Evolutionary conservation across 176 grass and related monocot species (phyloP).

Genomic region (Carex littledalei): DNA sequence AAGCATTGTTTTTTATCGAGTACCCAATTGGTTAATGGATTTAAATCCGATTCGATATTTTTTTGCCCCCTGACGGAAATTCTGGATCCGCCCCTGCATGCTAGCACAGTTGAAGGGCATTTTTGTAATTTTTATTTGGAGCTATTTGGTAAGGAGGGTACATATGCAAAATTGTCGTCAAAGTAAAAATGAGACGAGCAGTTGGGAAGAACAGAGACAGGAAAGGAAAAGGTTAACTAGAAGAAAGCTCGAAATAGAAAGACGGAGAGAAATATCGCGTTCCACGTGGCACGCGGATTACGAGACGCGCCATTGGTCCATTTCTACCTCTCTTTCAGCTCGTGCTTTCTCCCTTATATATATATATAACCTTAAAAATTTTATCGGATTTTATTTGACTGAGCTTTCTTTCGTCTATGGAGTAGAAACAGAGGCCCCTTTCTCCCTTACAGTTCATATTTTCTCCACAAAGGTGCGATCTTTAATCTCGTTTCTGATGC

Average conservation of each 20-base stretch:
- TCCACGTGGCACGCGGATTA: constrained; percentile 2
- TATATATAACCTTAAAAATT: not conserved
- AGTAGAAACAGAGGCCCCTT: not conserved
- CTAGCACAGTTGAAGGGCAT: too few relatives aligned
- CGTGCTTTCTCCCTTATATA: not conserved
- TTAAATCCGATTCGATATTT: too few relatives aligned
- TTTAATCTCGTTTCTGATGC: not conserved
- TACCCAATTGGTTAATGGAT: too few relatives aligned
- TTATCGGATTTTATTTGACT: not conserved
- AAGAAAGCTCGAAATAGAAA: not conserved
- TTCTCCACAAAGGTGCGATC: constrained; percentile 3
- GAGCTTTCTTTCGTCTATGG: not conserved
- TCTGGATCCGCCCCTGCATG: too few relatives aligned
- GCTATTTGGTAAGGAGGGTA: not conserved
- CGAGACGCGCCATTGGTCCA: not conserved
- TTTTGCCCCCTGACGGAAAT: too few relatives aligned
- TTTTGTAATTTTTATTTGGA: too few relatives aligned
- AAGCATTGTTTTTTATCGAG: too few relatives aligned
- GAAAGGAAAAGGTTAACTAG: not conserved
- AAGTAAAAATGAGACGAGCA: not conserved
- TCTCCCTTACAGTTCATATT: not conserved
- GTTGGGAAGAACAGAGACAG: not conserved
- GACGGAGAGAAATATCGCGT: not conserved
- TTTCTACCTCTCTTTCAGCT: not conserved
- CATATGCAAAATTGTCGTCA: not conserved